Conservation (phyloP, 805 yeast species). For the Komagataella ulmi region DNA sequence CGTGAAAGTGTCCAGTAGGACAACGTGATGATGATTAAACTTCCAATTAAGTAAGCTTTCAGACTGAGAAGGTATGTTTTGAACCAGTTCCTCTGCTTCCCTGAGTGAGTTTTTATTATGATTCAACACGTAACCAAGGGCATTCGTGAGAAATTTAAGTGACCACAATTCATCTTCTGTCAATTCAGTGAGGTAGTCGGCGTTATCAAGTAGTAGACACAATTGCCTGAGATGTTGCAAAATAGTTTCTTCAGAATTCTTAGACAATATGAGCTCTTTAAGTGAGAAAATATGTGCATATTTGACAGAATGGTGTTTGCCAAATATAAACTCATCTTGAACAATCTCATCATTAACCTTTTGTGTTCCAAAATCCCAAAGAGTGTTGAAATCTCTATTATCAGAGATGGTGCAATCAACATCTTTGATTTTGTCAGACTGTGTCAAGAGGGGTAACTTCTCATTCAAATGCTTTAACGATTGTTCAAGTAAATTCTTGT, state of each 20-base stretch:
- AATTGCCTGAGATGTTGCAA: not conserved
- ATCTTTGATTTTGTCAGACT: slow-evolving; percentile 13
- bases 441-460: slow-evolving; percentile 9
- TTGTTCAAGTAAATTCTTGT: not conserved
- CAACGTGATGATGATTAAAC: not conserved
- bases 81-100: not conserved
- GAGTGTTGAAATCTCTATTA: slow-evolving; percentile 43
- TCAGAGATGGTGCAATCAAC: slow-evolving; percentile 27
- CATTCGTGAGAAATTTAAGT: not conserved
- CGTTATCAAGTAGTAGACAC: not conserved
- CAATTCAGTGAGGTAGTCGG: not conserved
- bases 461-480: not conserved
- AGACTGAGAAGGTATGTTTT: not conserved
- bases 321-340: not conserved
- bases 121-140: not conserved
- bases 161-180: not conserved
- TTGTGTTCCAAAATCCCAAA: slow-evolving; percentile 37
- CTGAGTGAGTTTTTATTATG: not conserved
- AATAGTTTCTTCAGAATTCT: not conserved
- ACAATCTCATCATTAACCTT: slow-evolving; percentile 6
- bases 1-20: not conserved
- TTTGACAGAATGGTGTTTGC: not conserved
- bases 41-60: not conserved
- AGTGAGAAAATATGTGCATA: not conserved
- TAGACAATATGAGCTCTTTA: not conserved